These are phyloP conservation scores for Pelargonium fulgidum DNA, from an alignment of 441 rosid genomes.

Conservation along the genomic window DNA sequence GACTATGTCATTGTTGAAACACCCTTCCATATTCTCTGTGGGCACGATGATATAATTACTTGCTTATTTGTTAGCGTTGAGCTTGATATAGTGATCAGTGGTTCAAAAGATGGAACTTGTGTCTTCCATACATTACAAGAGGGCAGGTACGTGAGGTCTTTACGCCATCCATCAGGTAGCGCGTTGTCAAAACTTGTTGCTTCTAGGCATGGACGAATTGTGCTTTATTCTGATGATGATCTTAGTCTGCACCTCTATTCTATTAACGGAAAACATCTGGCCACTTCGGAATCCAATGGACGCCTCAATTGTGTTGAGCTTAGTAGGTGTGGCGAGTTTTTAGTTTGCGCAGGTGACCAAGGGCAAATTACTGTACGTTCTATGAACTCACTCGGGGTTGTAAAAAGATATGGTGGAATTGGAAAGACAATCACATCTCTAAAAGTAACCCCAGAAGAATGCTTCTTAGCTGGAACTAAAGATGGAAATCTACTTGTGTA, in stretches of 20 bases:
- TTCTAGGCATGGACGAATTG: constrained; percentile 75
- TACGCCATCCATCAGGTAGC: constrained; percentile 79
- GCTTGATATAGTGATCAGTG: constrained; percentile 95
- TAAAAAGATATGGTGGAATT: constrained; percentile 62
- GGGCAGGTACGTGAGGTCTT: constrained; percentile 89
- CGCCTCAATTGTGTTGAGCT: constrained; percentile 90
- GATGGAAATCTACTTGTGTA: constrained; percentile 93
- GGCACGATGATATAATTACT: constrained; percentile 93
- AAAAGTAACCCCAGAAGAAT: constrained; percentile 81
- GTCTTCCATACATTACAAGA: constrained; percentile 82
- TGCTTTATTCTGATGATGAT: constrained; percentile 84
- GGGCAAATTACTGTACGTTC: constrained; percentile 88
- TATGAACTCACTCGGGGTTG: constrained; percentile 83
- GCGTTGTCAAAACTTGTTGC: constrained; percentile 85
- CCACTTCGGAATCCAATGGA: constrained; percentile 88
- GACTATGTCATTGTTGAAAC: constrained; percentile 71
- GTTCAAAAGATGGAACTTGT: constrained; percentile 98
- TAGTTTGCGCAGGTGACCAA: constrained; percentile 96
- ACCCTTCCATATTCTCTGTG: constrained; percentile 91
- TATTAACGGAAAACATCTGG: constrained; percentile 89
- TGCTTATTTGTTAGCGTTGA: constrained; percentile 78
- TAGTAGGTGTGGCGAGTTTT: constrained; percentile 79
- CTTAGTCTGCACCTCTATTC: constrained; percentile 86
- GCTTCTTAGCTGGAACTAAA: constrained; percentile 94
- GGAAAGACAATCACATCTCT: constrained; percentile 83